These are phyloP conservation scores for Exophiala spinifera DNA, from an alignment of 2,329 filamentous ascomycete genomes.

Conservation along the genomic window DNA sequence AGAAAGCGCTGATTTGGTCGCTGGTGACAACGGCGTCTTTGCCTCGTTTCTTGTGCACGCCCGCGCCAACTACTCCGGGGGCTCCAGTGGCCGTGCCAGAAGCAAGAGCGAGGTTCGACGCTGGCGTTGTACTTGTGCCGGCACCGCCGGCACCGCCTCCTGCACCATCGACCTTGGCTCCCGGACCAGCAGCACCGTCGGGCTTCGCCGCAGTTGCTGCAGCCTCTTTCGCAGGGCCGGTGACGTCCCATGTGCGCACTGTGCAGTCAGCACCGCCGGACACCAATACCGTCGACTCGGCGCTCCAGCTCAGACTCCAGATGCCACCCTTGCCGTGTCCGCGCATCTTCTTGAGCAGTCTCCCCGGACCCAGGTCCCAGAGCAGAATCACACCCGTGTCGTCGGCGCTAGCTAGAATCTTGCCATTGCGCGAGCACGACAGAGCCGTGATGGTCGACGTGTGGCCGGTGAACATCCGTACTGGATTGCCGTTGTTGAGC, in stretches of 20 bases:
- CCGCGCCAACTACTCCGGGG: constrained; percentile 36
- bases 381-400: constrained; percentile 85
- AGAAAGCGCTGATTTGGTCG: constrained; percentile 91
- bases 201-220: constrained; percentile 51
- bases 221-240: constrained; percentile 61
- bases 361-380: constrained; percentile 88
- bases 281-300: constrained; percentile 84
- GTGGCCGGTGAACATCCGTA: constrained; percentile 90
- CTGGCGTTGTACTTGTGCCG: constrained; percentile 3
- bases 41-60: constrained; percentile 62
- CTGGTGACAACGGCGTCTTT: constrained; percentile 89
- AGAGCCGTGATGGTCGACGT: constrained; percentile 81
- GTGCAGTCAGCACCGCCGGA: constrained; percentile 90
- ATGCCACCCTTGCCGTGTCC: constrained; percentile 93
- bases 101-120: constrained; percentile 11
- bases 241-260: constrained; percentile 90
- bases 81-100: constrained; percentile 47
- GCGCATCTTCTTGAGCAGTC: constrained; percentile 84
- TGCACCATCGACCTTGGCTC: constrained; percentile 1
- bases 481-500: constrained; percentile 78
- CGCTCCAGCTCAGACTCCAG: constrained; percentile 88
- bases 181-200: constrained; percentile 4
- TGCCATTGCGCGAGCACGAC: constrained; percentile 82
- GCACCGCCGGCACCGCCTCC: not conserved
- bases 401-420: constrained; percentile 86